phyloP scores from a whole-genome alignment of 1,284 basidiomycete genomes.

The Coriolopsis trogii region DNA sequence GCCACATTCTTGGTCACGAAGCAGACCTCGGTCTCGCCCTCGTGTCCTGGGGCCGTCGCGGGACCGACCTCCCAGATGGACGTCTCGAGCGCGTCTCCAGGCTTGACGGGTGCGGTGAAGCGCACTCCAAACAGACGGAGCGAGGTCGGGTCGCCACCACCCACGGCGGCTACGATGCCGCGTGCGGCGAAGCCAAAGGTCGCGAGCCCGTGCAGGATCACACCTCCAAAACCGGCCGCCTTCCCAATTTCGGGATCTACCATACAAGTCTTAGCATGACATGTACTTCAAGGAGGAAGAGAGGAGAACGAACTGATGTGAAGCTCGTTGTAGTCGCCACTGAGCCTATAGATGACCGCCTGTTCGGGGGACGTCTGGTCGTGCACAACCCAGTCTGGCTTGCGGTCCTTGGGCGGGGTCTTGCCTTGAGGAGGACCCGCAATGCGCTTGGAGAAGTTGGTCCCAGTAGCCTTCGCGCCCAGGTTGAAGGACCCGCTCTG shows the following conservation, averaged over 20 bases:
- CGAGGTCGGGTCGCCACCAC: slow-evolving; percentile 57
- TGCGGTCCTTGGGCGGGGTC: slow-evolving; percentile 65
- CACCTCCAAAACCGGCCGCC: slow-evolving; percentile 74
- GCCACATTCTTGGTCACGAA: slow-evolving; percentile 73
- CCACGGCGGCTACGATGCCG: slow-evolving; percentile 65
- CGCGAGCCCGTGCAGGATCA: slow-evolving; percentile 82
- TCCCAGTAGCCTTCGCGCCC: slow-evolving; percentile 72
- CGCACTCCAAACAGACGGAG: slow-evolving; percentile 70
- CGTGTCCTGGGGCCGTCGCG: slow-evolving; percentile 43
- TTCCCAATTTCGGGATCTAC: slow-evolving; percentile 75
- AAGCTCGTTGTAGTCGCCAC: slow-evolving; percentile 84
- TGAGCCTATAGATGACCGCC: slow-evolving; percentile 77
- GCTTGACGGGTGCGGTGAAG: slow-evolving; percentile 81
- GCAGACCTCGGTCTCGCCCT: slow-evolving; percentile 68
- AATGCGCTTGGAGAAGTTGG: slow-evolving; percentile 69
- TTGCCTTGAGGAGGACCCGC: slow-evolving; percentile 70
- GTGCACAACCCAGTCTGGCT: slow-evolving; percentile 67
- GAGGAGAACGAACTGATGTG: slow-evolving; percentile 64
- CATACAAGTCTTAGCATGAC: neutral
- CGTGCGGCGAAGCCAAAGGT: slow-evolving; percentile 80
- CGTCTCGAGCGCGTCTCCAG: slow-evolving; percentile 80
- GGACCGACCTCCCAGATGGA: slow-evolving; percentile 75
- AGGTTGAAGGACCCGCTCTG: slow-evolving; percentile 76
- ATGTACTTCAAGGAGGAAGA: neutral
- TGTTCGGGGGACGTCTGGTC: slow-evolving; percentile 78